Evolutionary conservation across 2,329 filamentous ascomycete species (phyloP).

Genomic region (Hypomyces perniciosus): DNA sequence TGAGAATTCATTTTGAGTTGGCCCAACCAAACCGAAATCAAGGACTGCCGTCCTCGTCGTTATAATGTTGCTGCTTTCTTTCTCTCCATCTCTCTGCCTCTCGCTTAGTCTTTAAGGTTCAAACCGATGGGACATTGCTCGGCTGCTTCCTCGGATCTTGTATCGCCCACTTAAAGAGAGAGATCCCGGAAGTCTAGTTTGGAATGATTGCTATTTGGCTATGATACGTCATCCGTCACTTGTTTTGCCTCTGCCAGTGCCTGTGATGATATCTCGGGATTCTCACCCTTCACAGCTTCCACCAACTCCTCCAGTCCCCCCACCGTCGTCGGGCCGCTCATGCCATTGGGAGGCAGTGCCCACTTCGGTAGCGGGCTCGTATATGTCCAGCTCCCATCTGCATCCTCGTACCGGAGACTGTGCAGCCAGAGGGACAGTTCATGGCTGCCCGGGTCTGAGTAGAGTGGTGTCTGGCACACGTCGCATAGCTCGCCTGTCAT

Average conservation of each 20-base stretch:
- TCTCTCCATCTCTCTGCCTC: no score
- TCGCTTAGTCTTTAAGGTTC: no score
- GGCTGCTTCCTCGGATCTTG: no score
- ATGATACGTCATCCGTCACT: background rate
- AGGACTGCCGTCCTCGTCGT: no score
- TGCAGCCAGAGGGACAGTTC: constrained; percentile 93
- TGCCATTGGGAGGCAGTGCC: constrained; percentile 74
- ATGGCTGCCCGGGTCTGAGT: constrained; percentile 84
- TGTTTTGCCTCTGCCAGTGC: constrained; percentile 4
- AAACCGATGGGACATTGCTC: no score
- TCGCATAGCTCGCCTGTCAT: constrained; percentile 81
- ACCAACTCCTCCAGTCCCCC: constrained; percentile 55
- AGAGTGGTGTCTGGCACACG: constrained; percentile 79
- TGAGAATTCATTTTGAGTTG: no score
- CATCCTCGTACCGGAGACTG: constrained; percentile 82
- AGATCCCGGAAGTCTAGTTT: no score
- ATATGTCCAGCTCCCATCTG: constrained; percentile 79
- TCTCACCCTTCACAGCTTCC: constrained; percentile 44
- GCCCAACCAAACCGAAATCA: no score
- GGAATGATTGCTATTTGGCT: background rate
- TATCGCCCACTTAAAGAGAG: no score
- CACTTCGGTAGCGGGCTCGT: constrained; percentile 77
- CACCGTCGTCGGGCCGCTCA: constrained; percentile 64
- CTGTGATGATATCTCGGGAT: constrained; percentile 31
- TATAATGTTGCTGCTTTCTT: no score